Base-by-base conservation (phyloP, 164 flowering plant genomes). In the Umbellularia californica region DNA sequence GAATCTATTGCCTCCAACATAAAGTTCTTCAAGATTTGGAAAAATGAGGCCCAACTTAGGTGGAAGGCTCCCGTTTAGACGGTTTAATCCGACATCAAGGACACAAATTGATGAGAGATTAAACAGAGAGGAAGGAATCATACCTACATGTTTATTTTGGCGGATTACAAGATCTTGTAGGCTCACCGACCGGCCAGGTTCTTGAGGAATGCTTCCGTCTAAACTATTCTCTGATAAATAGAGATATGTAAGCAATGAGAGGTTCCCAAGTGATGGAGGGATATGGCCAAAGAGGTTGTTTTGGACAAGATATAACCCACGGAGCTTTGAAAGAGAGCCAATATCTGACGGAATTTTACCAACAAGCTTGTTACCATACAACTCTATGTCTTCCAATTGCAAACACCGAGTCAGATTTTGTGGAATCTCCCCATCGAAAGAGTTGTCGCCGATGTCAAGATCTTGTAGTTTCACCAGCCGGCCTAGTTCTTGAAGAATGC, bases 371-470 rank as follows among this genome's bases (percentile, higher is more conserved):
- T 52, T 88, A 35, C 33, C 25, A 12, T 22, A 1, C 0, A 4
- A 23, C 12, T 22, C 2, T 12, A 63, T 2, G 27, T 2, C 1
- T 23, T 6, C 12, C 3, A 63, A 9, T 63, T 63, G 14, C 0
- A 2, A n/a, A 28, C 81, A 77, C 2, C 17, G 24, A 58, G 76
- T 73, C 47, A 86, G 70, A 64, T 78, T 80, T 0, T 58, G 6
- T 1, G 91, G 89, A 11, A 88, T 74, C 0, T 3, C 65, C 12
- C 86, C 88, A 50, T 67, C 19, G 0, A 85, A 27, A 70, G 13
- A 24, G 73, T 88, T 88, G n/a, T 11, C 68, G 70, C 81, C 78
- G 20, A 85, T 2, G 65, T 80, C 74, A 0, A 86, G 75, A n/a
- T 47, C 33, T 65, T 68, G 68, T 68, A 88, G 64, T 1, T 78